Evolutionary conservation across 2,329 filamentous ascomycete genomes (phyloP), one percentile per base, ranked within the genome.

Genomic region (Dactylellina haptotyla): DNA sequence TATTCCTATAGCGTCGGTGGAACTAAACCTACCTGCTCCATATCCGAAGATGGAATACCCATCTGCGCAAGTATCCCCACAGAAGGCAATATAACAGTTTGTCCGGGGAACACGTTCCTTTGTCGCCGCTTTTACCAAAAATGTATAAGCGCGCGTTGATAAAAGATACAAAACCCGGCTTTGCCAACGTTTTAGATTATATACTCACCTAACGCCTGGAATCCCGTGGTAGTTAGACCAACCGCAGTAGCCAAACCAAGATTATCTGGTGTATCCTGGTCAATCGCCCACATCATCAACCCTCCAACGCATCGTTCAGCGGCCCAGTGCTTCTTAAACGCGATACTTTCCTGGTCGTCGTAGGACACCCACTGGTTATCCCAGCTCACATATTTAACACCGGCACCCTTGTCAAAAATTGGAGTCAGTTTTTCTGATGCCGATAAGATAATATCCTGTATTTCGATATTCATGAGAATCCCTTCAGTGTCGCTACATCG

Each of bases 291-390:
- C 9, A 77, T 65, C 46, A 77, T 75, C 14, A 76, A 76, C 2
- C 79, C 79, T n/a, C 77, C 77, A 2, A 80, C 43, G 63, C 79
- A 80, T 37, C 76, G 66, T 4, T 62, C 16, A 56, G 77, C 69
- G 6, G 77, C 77, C 62, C 63, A 80, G 4, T 41, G 46, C 20
- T 48, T 74, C 46, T 80, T 80, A 23, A 76, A 59, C 14, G 78
- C 76, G 1, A 79, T 75, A 51, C 76, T 77, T 10, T 73, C 41
- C 18, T 75, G 59, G 45, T 79, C 76, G 20, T 67, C 54, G 28
- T 23, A 67, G 12, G 54, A 67, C 16, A 67, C 43, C 63, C 63
- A 67, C 30, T 67, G 45, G 16, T 67, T 41, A 16, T 53, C 48
- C 53, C 62, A 66, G 23, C 25, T 59, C 32, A 67, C 39, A 28